A percentile compares a stretch with the other conserved stretches of the same genome.
Conservation (phyloP, 169 alveolate species). For the Cystoisospora suis region DNA sequence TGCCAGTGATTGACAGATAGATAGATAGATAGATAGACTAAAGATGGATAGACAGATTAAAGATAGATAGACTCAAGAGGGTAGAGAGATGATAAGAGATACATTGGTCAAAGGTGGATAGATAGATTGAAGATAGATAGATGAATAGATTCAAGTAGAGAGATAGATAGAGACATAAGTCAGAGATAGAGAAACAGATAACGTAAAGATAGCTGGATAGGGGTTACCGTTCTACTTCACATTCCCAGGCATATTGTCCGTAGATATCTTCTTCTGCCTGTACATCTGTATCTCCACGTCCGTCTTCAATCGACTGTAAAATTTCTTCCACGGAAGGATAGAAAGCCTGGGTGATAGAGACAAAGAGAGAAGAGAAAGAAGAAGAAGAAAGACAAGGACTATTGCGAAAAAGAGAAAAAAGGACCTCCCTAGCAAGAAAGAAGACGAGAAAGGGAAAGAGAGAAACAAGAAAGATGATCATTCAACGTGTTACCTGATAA, state of each 20-base stretch:
- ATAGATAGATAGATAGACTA: too few relatives aligned
- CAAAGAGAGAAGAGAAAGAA: too few relatives aligned
- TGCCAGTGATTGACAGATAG: too few relatives aligned
- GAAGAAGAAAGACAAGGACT: background rate
- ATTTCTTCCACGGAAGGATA: constrained; percentile 46
- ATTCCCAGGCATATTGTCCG: constrained; percentile 60
- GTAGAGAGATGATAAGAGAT: too few relatives aligned
- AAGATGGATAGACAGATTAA: too few relatives aligned
- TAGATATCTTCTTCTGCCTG: constrained; percentile 2
- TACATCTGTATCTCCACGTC: background rate
- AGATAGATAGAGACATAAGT: background rate
- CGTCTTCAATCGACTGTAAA: constrained; percentile 42
- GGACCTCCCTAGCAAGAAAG: background rate
- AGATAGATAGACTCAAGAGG: too few relatives aligned
- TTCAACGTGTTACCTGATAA: too few relatives aligned
- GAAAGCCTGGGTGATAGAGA: too few relatives aligned
- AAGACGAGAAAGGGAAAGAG: background rate
- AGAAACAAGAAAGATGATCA: too few relatives aligned
- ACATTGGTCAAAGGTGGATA: too few relatives aligned
- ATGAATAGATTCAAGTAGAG: background rate
- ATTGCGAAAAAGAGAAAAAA: background rate
- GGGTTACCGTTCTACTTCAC: constrained; percentile 51
- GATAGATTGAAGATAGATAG: too few relatives aligned
- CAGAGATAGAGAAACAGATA: background rate
- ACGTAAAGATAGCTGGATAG: background rate